Conservation (phyloP, 495 filamentous ascomycete species). For the Neurospora sp. region DNA sequence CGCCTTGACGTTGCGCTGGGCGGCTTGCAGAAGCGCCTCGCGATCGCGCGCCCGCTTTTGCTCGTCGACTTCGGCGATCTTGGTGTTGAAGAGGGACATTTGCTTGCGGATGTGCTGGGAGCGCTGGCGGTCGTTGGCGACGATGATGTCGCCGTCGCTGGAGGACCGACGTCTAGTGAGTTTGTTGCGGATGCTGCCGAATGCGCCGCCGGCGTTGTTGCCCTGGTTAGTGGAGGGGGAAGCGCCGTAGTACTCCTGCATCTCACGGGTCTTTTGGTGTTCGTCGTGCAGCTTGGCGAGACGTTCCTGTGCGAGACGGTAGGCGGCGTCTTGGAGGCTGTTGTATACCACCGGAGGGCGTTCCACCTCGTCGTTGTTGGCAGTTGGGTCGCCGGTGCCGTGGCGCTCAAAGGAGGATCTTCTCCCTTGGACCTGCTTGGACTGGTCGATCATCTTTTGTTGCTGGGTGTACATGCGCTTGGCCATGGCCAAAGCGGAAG, state of each 20-base stretch:
- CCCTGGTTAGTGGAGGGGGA: background rate
- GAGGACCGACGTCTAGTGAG: constrained; percentile 54
- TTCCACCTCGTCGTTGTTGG: constrained; percentile 16
- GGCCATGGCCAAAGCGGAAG: constrained; percentile 80
- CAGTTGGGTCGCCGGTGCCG: background rate
- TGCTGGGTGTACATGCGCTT: constrained; percentile 68
- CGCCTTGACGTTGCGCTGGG: constrained; percentile 74
- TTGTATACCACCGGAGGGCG: constrained; percentile 32
- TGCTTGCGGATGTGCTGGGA: constrained; percentile 67
- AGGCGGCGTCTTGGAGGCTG: constrained; percentile 70
- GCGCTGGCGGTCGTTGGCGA: constrained; percentile 49
- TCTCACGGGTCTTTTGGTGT: constrained; percentile 42
- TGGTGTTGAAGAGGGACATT: constrained; percentile 64
- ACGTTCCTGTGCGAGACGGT: constrained; percentile 73
- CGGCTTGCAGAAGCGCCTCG: constrained; percentile 61
- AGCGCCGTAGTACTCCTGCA: constrained; percentile 56
- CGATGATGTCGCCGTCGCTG: constrained; percentile 51
- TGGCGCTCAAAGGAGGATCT: constrained; percentile 19
- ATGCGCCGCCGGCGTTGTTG: constrained; percentile 21
- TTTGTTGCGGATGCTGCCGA: constrained; percentile 42
- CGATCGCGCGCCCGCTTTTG: constrained; percentile 67
- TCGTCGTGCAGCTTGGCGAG: constrained; percentile 70
- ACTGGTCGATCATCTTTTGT: constrained; percentile 45
- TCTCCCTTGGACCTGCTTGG: constrained; percentile 22
- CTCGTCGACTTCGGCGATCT: constrained; percentile 57